Percentiles rank a stretch among this genome's conserved stretches.
phyloP scores from a whole-genome alignment of 371 early-diverging fungal species.

The Mortierella sp. region DNA sequence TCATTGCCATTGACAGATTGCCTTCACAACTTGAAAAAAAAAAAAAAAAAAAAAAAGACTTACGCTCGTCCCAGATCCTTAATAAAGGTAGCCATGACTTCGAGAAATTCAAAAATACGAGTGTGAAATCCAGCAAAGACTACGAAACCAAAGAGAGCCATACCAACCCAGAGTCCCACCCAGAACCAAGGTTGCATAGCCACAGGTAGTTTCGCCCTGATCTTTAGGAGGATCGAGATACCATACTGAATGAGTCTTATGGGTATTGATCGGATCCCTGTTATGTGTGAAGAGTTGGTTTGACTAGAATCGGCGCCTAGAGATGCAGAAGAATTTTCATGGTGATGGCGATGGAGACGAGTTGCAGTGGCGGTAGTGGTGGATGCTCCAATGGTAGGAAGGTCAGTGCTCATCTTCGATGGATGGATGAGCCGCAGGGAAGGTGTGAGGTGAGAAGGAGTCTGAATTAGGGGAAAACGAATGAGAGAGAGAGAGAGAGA shows the following conservation, averaged over 20 bases:
- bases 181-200: slow-evolving; percentile 44
- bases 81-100: slow-evolving; percentile 31
- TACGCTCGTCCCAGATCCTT: slow-evolving; percentile 48
- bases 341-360: slow-evolving; percentile 8
- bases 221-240: slow-evolving; percentile 28
- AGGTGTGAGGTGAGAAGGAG: not conserved
- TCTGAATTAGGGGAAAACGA: not conserved
- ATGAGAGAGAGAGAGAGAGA: not conserved
- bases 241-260: slow-evolving; percentile 27
- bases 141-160: slow-evolving; percentile 12
- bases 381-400: slow-evolving; percentile 6
- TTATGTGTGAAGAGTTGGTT: not conserved
- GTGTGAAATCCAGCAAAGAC: slow-evolving; percentile 41
- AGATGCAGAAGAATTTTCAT: not conserved
- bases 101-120: slow-evolving; percentile 36
- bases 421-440: not conserved
- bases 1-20: not conserved
- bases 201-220: slow-evolving; percentile 27
- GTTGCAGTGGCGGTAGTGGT: slow-evolving; percentile 16
- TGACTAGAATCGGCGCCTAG: not conserved
- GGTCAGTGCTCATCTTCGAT: slow-evolving; percentile 16
- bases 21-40: not conserved
- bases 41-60: slow-evolving; percentile 15
- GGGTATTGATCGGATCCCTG: slow-evolving; percentile 29
- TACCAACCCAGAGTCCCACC: slow-evolving; percentile 41